Evolutionary conservation across 164 flowering plant genomes (phyloP), one percentile per base, ranked within the genome.

Genomic region (Vitis riparia): DNA sequence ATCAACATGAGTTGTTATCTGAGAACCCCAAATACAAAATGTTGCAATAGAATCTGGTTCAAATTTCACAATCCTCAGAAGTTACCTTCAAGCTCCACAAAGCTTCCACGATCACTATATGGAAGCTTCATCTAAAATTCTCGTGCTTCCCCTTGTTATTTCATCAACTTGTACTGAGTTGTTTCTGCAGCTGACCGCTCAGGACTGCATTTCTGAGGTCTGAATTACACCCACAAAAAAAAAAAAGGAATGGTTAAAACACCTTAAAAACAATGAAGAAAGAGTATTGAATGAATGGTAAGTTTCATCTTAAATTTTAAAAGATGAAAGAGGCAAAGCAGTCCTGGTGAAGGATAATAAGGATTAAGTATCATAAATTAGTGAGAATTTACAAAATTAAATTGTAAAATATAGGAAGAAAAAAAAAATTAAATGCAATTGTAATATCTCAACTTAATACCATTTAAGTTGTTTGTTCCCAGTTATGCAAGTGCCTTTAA

Each of bases 151-250:
- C 16, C 10, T 13, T 66, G 17, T 55, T 16, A 15, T 27, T 52
- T 60, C 65, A 71, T 74, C 75, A 68, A 72, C 71, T 82, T 71
- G 59, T 76, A 44, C 71, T 77, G 5, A 91, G 92, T 78, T 84
- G 91, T 19, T 81, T 83, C 82, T 86, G 89, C 83, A 93, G 72
- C 64, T 87, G 74, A 49, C 98, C 97, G 64, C 76, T 84, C 62
- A 64, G 29, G 55, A 84, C 81, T 6, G 98, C 92, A 55, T 64
- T 77, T 30, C 70, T 73, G 44, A 92, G 90, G 88, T 93, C 97
- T 93, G 84, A 68, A 51, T 69, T 62, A 5, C 55, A 78, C n/a
- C 51, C 30, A 30, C 13, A 63, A 12, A 2, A 9, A 51, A 37
- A 62, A 62, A 32, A 11, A 14, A 32, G 9, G 5, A 62, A 11